A percentile compares a stretch with the other conserved stretches of the same genome.
phyloP scores from a whole-genome alignment of 163 green algal genomes.

The Chlamydomonas reinhardtii region DNA sequence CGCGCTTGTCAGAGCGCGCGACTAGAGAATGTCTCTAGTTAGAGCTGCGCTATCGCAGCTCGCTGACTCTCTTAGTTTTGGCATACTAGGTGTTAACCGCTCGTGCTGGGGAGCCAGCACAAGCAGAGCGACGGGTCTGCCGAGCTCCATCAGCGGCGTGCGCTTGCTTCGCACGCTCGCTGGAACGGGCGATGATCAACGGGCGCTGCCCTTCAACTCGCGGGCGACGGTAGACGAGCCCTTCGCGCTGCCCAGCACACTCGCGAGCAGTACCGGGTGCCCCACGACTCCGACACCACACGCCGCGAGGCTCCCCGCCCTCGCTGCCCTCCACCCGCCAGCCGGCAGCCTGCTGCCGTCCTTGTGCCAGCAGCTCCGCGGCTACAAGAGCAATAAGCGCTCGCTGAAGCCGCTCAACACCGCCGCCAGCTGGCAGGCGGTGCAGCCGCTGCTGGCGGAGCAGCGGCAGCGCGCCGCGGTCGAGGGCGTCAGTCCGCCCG shows the following conservation, averaged over 20 bases:
- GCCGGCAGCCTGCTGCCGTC: background rate
- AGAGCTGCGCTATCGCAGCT: slow-evolving; percentile 7
- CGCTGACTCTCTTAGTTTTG: background rate
- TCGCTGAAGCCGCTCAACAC: slow-evolving; percentile 59
- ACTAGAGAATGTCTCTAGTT: slow-evolving; percentile 5
- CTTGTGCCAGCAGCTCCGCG: background rate
- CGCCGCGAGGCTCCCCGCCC: no score
- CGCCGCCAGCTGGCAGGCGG: slow-evolving; percentile 51
- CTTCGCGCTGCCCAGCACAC: no score
- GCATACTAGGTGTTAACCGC: slow-evolving; percentile 22
- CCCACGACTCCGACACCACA: no score
- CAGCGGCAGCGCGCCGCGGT: background rate
- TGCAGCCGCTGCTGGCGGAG: slow-evolving; percentile 44
- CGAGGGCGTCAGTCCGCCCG: background rate
- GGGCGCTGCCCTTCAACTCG: background rate
- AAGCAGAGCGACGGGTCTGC: background rate
- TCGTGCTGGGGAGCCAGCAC: slow-evolving; percentile 36
- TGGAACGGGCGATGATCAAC: background rate
- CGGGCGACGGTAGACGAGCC: no score
- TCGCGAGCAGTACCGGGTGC: no score
- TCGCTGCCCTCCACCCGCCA: background rate
- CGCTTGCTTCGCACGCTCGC: slow-evolving; percentile 8
- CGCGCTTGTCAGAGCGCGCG: no score
- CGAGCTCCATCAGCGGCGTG: background rate
- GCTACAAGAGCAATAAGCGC: slow-evolving; percentile 57